These are phyloP conservation scores for Trichoderma sp. DNA, from an alignment of 2,329 filamentous ascomycete species.

Conservation along the genomic window DNA sequence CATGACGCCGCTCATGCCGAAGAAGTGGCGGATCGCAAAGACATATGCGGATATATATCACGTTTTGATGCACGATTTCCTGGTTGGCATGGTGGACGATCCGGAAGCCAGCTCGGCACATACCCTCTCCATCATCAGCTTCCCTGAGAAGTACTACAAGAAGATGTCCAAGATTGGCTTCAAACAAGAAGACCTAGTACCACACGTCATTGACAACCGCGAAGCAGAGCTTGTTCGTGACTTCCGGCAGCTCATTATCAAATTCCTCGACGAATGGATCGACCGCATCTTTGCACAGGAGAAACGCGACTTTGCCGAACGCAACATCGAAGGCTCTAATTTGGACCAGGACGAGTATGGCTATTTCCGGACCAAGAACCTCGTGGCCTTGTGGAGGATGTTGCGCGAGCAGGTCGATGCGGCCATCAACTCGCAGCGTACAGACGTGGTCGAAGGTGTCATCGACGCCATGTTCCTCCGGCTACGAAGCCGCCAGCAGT, in stretches of 20 bases:
- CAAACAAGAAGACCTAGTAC: conserved; percentile 72
- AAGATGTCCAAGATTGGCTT: conserved; percentile 94
- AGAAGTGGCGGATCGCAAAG: conserved; percentile 93
- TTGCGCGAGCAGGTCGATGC: conserved; percentile 88
- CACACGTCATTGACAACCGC: conserved; percentile 87
- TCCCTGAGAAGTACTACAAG: conserved; percentile 92
- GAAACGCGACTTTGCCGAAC: conserved; percentile 76
- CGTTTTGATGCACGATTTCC: conserved; percentile 90
- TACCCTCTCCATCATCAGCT: conserved; percentile 89
- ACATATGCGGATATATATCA: conserved; percentile 93
- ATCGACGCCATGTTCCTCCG: conserved; percentile 94
- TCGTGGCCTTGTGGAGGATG: conserved; percentile 97
- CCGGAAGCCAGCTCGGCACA: conserved; percentile 82
- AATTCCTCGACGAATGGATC: conserved; percentile 96
- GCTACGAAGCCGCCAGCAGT: conserved; percentile 78
- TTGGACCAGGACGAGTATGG: conserved; percentile 87
- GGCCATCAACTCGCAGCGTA: conserved; percentile 80
- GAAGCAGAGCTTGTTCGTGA: conserved; percentile 89
- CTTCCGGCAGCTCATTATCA: conserved; percentile 93
- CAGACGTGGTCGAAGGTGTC: conserved; percentile 91
- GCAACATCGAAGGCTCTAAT: conserved; percentile 72
- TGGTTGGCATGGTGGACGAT: conserved; percentile 81
- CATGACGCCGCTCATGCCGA: conserved; percentile 89
- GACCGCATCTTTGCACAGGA: conserved; percentile 87
- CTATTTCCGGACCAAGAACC: conserved; percentile 87